Percentiles rank a stretch among this genome's conserved stretches.
These are phyloP conservation scores for Podospora fimiseda DNA, from an alignment of 495 filamentous ascomycete species.

Conservation along the genomic window DNA sequence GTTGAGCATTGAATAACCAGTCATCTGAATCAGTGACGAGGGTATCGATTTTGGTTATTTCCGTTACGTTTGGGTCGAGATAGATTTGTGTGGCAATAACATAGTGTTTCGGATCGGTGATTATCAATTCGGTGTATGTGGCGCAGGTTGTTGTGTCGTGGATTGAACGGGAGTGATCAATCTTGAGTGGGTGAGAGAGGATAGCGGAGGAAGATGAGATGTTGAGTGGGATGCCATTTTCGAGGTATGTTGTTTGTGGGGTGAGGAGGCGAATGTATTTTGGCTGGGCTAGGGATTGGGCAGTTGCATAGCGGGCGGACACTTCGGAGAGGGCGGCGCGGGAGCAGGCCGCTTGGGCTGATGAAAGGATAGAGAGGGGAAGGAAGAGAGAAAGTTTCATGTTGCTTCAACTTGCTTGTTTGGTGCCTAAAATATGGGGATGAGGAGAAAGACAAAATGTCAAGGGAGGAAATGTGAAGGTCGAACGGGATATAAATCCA, in stretches of 20 bases:
- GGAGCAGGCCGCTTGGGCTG: constrained; percentile 6
- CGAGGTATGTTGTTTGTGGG: constrained; percentile 25
- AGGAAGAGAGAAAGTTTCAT: not conserved
- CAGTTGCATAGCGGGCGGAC: constrained; percentile 27
- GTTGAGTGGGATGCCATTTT: constrained; percentile 33
- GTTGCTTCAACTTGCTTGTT: too few relatives aligned
- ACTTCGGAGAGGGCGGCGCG: constrained; percentile 7
- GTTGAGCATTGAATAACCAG: constrained; percentile 44
- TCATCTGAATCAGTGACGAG: constrained; percentile 34
- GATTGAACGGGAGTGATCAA: constrained; percentile 39
- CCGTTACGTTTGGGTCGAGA: constrained; percentile 20
- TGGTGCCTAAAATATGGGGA: too few relatives aligned
- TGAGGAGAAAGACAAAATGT: too few relatives aligned
- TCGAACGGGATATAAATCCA: not conserved
- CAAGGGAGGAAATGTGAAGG: too few relatives aligned
- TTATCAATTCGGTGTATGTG: constrained; percentile 42
- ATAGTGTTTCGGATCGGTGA: constrained; percentile 34
- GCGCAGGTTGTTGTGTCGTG: constrained; percentile 39
- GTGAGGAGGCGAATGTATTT: constrained; percentile 12
- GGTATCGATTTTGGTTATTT: constrained; percentile 31
- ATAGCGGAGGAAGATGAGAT: constrained; percentile 35
- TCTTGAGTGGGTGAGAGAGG: constrained; percentile 32
- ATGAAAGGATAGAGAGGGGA: not conserved
- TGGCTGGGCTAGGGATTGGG: constrained; percentile 31
- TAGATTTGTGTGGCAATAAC: constrained; percentile 43